Base-by-base conservation (phyloP, 352 stramenopile species). In the Hyaloperonospora arabidopsidis region DNA sequence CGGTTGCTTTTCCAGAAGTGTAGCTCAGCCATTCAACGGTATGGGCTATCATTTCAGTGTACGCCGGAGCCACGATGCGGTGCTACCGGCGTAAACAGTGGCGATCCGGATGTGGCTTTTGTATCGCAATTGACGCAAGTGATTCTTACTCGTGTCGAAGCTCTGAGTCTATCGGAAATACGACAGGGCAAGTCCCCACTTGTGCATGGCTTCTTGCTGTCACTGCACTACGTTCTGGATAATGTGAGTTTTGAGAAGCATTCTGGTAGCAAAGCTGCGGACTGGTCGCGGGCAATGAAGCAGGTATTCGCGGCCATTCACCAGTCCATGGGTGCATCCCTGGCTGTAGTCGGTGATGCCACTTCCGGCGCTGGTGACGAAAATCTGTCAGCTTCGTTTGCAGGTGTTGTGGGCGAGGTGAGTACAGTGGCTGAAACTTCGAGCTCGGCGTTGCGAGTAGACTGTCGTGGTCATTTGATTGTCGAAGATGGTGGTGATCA, bases 401-500 rank as follows among this genome's bases (percentile, higher is more conserved):
- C 76, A 36, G 76, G 67, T 5, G 70, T 90, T 13, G 74, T 87
- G 0, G 76, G 75, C 18, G 79, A 90, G 55, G 76, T 90, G 8
- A 84, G 74, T 49, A 65, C 75, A 13, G 67, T 79, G 13, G 64
- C 55, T 5, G 78, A 79, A 53, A 74, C 74, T 1, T 64, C 64
- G 12, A 64, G 63, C 41, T 82, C 84, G 7, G 74, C 77, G 2
- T 41, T 90, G 34, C 76, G 72, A 39, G 74, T 95, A 6, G 82
- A 95, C 56, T 93, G 79, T 53, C 70, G 76, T 7, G 84, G 84
- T 13, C 84, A 93, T 51, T 62, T 89, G 35, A 87, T 91, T 46
- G 57, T 90, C 23, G 76, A 89, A 21, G 61, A 63, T 34, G 45
- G 41, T 1, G 68, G 47, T 21, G 57, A 61, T 0, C 52, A 70